phyloP scores from a whole-genome alignment of 768 basidiomycete species.

The Russula emetica region DNA sequence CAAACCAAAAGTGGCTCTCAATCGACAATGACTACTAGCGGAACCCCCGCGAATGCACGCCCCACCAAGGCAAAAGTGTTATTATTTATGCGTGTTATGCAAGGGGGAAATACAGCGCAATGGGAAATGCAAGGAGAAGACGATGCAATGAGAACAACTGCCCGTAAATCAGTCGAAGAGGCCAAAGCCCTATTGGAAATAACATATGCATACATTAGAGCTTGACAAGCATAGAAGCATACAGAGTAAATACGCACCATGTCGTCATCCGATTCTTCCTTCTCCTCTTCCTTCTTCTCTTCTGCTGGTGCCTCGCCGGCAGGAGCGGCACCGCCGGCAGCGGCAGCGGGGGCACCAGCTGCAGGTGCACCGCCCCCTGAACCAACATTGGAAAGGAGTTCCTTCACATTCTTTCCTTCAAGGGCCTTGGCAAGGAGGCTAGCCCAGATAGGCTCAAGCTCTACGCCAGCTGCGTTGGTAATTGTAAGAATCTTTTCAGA shows the following conservation, averaged over 20 bases:
- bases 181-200: constrained; percentile 76
- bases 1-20: neutral
- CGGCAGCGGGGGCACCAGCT: constrained; percentile 50
- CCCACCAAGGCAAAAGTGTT: neutral
- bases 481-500: constrained; percentile 89
- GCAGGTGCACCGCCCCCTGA: constrained; percentile 85
- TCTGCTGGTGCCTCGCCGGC: constrained; percentile 70
- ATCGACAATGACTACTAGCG: neutral
- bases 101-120: constrained; percentile 16
- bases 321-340: constrained; percentile 54
- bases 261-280: constrained; percentile 88
- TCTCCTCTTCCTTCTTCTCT: constrained; percentile 82
- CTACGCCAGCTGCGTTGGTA: constrained; percentile 76
- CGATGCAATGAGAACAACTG: constrained; percentile 6
- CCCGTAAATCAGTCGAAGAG: constrained; percentile 72
- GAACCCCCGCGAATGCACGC: neutral
- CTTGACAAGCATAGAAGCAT: neutral
- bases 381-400: constrained; percentile 91
- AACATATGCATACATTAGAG: constrained; percentile 4
- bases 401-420: constrained; percentile 97
- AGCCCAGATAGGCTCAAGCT: constrained; percentile 97
- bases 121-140: constrained; percentile 6
- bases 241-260: constrained; percentile 53
- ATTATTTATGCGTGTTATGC: constrained; percentile 5
- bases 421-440: constrained; percentile 95